Evolutionary conservation across 2,329 filamentous ascomycete species (phyloP).

Genomic region (Talaromyces sp.): DNA sequence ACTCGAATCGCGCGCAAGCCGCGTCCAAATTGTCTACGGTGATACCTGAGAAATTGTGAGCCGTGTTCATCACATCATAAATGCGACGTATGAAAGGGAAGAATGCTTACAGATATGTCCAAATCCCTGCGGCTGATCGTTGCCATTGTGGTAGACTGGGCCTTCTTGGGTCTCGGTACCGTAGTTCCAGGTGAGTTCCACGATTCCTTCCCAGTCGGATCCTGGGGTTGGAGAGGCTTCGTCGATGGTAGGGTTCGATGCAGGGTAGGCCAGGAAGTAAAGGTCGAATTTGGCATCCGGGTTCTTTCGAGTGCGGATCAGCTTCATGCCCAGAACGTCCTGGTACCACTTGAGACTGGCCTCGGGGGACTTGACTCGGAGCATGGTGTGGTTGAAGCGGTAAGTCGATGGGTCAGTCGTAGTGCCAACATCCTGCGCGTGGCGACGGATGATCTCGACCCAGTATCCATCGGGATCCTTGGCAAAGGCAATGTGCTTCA

Average conservation of each 20-base stretch:
- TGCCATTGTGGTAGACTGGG: conserved; percentile 88
- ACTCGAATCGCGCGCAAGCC: conserved; percentile 81
- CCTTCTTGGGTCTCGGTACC: conserved; percentile 71
- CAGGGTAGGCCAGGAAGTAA: conserved; percentile 84
- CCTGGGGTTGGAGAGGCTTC: conserved; percentile 50
- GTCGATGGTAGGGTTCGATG: conserved; percentile 48
- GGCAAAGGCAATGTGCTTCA: conserved; percentile 83
- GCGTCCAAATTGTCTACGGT: conserved; percentile 83
- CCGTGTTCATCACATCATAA: not conserved
- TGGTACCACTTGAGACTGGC: conserved; percentile 75
- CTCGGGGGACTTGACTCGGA: conserved; percentile 79
- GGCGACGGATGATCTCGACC: conserved; percentile 56
- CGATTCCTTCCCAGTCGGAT: conserved; percentile 69
- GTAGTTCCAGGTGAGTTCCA: conserved; percentile 85
- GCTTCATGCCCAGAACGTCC: conserved; percentile 81
- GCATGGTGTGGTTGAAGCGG: conserved; percentile 66
- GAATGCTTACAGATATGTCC: conserved; percentile 76
- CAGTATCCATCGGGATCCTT: conserved; percentile 85
- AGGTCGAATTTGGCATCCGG: conserved; percentile 72
- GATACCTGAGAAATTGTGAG: conserved; percentile 49
- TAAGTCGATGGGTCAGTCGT: conserved; percentile 72
- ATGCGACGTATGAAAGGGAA: too few species aligned
- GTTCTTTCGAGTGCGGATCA: conserved; percentile 68
- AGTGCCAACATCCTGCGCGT: conserved; percentile 65
- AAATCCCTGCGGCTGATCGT: conserved; percentile 85